Conservation (phyloP, 441 rosid genomes). For the Erysimum cheiri region DNA sequence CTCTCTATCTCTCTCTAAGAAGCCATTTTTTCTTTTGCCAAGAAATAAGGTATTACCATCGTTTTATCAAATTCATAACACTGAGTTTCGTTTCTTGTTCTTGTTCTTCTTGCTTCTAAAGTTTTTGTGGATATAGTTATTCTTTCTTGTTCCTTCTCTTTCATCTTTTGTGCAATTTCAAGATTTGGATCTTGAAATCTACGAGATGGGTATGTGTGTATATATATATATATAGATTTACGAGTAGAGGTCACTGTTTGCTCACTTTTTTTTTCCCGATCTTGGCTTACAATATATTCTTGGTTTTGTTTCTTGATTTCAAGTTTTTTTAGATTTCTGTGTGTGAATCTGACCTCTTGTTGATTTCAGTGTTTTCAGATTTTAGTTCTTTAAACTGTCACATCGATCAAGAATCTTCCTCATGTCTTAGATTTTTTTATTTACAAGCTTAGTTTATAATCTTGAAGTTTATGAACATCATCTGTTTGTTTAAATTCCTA, state of each 20-base stretch:
- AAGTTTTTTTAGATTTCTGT: conserved; percentile 21
- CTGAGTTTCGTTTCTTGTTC: background rate
- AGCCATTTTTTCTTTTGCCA: conserved; percentile 39
- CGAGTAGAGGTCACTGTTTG: conserved; percentile 17
- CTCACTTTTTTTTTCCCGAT: background rate
- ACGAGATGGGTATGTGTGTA: conserved; percentile 28
- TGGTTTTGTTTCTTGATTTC: conserved; percentile 23
- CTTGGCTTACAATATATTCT: conserved; percentile 17
- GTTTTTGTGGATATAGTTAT: background rate
- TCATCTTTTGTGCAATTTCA: background rate
- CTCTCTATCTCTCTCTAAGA: conserved; percentile 37
- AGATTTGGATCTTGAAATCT: conserved; percentile 39
- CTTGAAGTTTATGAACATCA: conserved; percentile 13
- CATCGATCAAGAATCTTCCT: conserved; percentile 23
- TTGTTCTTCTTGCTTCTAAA: conserved; percentile 25
- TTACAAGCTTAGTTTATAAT: conserved; percentile 4
- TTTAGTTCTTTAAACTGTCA: background rate
- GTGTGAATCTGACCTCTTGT: conserved; percentile 25
- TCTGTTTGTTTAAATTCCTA: conserved; percentile 13
- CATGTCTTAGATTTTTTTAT: background rate
- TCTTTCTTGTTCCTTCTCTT: conserved; percentile 9
- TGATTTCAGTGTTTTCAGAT: background rate
- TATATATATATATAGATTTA: conserved; percentile 19
- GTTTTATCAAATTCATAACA: conserved; percentile 3
- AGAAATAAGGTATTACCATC: conserved; percentile 25